These are phyloP conservation scores for Rhynchosporium secalis DNA, from an alignment of 2,329 filamentous ascomycete species.

Conservation along the genomic window DNA sequence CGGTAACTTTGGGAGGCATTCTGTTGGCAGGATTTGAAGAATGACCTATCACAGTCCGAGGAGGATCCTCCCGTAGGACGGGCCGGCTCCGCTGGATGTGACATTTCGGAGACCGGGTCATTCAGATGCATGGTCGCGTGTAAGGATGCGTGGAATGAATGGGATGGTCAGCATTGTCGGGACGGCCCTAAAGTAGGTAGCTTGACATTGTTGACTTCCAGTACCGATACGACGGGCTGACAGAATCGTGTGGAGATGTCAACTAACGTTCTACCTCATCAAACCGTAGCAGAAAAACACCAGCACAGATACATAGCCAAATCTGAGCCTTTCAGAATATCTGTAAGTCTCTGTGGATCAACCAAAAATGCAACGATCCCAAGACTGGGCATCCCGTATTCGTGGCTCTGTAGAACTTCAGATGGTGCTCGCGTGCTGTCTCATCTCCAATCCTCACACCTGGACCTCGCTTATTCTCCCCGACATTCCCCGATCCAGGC, in stretches of 20 bases:
- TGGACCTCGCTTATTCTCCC: neutral
- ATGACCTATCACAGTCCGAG: slow-evolving; percentile 13
- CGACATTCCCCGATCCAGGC: slow-evolving; percentile 4
- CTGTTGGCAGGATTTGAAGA: slow-evolving; percentile 1
- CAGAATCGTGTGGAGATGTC: neutral
- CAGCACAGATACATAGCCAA: neutral
- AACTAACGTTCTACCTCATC: too few relatives aligned
- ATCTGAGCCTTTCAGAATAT: neutral
- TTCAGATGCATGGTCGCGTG: slow-evolving; percentile 4
- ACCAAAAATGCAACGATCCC: slow-evolving; percentile 3
- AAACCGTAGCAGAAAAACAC: neutral
- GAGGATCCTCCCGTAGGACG: slow-evolving; percentile 8
- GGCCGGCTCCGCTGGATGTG: slow-evolving; percentile 7
- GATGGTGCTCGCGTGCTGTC: slow-evolving; percentile 4
- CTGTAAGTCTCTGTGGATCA: neutral
- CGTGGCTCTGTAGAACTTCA: neutral
- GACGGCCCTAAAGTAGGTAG: neutral
- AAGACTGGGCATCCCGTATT: neutral
- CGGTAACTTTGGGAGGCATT: slow-evolving; percentile 24
- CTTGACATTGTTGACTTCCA: neutral
- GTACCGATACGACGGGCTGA: neutral
- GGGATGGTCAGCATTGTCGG: slow-evolving; percentile 7
- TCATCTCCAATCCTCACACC: neutral
- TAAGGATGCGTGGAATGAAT: neutral
- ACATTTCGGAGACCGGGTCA: neutral